These are phyloP conservation scores for Fusarium duplospermum DNA, from an alignment of 2,329 filamentous ascomycete genomes.

Conservation along the genomic window DNA sequence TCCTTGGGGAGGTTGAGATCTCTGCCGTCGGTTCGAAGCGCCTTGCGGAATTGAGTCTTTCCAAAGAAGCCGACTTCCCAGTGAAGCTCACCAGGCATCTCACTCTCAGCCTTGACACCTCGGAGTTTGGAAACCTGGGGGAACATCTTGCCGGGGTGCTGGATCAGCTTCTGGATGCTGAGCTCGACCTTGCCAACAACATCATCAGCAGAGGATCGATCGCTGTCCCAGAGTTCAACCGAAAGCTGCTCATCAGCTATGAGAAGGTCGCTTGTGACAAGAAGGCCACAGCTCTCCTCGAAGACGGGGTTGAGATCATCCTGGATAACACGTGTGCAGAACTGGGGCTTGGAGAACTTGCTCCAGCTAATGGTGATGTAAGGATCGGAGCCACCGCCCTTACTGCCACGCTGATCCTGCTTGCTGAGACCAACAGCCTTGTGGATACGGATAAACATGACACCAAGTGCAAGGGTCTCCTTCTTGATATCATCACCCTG, in stretches of 20 bases:
- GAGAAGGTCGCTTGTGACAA: constrained; percentile 90
- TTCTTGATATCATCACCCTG: constrained; percentile 94
- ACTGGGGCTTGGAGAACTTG: constrained; percentile 98
- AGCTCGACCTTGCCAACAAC: constrained; percentile 95
- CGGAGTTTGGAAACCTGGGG: constrained; percentile 85
- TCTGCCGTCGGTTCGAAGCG: constrained; percentile 87
- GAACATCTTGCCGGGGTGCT: constrained; percentile 92
- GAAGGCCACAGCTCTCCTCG: constrained; percentile 85
- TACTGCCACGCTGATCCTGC: constrained; percentile 84
- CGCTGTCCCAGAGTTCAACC: constrained; percentile 96
- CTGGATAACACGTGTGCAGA: constrained; percentile 95
- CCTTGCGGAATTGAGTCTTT: constrained; percentile 87
- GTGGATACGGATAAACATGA: constrained; percentile 94
- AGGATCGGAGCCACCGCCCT: constrained; percentile 90
- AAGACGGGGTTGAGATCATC: constrained; percentile 95
- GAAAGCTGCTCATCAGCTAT: constrained; percentile 94
- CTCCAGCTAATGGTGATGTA: constrained; percentile 96
- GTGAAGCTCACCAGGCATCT: constrained; percentile 92
- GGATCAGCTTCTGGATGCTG: constrained; percentile 93
- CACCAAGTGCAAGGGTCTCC: constrained; percentile 84
- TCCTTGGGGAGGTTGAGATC: constrained; percentile 80
- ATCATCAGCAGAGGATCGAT: constrained; percentile 91
- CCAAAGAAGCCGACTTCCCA: constrained; percentile 98
- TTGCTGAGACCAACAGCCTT: constrained; percentile 89
- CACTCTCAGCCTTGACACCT: constrained; percentile 84